phyloP scores from a whole-genome alignment of 75 land plant genomes.

The Isoetes taiwanensis region DNA sequence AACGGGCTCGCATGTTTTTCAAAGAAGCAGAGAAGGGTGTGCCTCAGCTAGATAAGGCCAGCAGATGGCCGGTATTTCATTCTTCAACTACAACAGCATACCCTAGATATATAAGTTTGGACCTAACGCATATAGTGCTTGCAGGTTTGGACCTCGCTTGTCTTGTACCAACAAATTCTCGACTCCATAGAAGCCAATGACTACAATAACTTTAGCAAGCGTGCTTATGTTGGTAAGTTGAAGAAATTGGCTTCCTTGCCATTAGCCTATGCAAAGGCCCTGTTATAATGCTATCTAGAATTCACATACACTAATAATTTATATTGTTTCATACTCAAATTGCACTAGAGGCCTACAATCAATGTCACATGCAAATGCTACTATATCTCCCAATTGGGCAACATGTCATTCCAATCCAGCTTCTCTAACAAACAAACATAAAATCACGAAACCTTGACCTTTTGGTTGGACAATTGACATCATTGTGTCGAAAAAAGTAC shows the following conservation, averaged over 20 bases:
- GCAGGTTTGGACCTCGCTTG: constrained; percentile 73
- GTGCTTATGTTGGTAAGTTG: constrained; percentile 60
- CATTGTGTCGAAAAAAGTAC: too few relatives aligned
- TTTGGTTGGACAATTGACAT: too few relatives aligned
- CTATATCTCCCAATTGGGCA: too few relatives aligned
- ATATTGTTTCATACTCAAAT: too few relatives aligned
- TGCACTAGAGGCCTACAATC: too few relatives aligned
- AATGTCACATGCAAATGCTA: too few relatives aligned
- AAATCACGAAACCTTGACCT: too few relatives aligned
- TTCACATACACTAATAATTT: too few relatives aligned
- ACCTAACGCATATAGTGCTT: background rate
- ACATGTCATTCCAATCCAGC: too few relatives aligned
- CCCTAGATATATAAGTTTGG: background rate
- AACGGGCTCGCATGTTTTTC: constrained; percentile 74
- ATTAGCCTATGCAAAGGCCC: constrained; percentile 40
- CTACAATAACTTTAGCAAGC: constrained; percentile 63
- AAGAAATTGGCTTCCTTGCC: constrained; percentile 50
- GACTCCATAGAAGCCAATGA: constrained; percentile 70
- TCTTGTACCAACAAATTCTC: constrained; percentile 56
- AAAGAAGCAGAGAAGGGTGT: constrained; percentile 82
- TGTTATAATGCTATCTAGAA: too few relatives aligned
- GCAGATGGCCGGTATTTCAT: constrained; percentile 68
- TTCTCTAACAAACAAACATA: too few relatives aligned
- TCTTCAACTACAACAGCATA: background rate
- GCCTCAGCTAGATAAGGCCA: constrained; percentile 51